phyloP scores from a whole-genome alignment of 257 asterid species.

The Solanum okadae region DNA sequence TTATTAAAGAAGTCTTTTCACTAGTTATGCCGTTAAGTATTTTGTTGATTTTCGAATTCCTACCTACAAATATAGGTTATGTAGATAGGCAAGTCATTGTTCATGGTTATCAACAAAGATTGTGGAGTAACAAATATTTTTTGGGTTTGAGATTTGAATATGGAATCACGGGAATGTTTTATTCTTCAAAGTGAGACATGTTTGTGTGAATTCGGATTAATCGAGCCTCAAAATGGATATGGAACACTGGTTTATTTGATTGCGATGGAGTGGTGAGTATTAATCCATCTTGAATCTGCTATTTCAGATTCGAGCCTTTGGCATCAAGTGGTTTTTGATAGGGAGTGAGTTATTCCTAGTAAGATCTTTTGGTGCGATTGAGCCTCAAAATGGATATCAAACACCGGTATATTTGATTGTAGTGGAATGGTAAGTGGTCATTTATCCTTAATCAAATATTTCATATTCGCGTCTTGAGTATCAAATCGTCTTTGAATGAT shows the following conservation, averaged over 20 bases:
- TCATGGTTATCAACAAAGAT: not conserved
- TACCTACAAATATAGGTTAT: not conserved
- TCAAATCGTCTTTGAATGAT: not conserved
- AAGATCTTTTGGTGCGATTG: not conserved
- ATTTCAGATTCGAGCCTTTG: fast-evolving
- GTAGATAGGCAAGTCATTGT: not conserved
- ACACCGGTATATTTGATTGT: not conserved
- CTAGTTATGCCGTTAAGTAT: not conserved
- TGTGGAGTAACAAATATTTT: not conserved
- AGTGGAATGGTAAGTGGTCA: not conserved
- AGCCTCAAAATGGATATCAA: not conserved
- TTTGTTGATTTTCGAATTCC: not conserved
- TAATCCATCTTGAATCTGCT: too few species aligned
- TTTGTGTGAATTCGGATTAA: not conserved
- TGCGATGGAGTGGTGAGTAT: not conserved
- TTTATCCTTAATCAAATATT: not conserved
- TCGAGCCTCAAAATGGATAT: not conserved
- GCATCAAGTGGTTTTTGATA: not conserved
- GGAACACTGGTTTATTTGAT: fast-evolving
- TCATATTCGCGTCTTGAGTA: not conserved
- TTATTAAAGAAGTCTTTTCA: not conserved
- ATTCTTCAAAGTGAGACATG: not conserved
- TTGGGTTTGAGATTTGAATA: not conserved
- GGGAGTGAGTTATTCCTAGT: not conserved
- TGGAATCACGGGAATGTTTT: not conserved